Conservation (phyloP, 805 yeast species). For the Starmerella gropengiesseri region DNA sequence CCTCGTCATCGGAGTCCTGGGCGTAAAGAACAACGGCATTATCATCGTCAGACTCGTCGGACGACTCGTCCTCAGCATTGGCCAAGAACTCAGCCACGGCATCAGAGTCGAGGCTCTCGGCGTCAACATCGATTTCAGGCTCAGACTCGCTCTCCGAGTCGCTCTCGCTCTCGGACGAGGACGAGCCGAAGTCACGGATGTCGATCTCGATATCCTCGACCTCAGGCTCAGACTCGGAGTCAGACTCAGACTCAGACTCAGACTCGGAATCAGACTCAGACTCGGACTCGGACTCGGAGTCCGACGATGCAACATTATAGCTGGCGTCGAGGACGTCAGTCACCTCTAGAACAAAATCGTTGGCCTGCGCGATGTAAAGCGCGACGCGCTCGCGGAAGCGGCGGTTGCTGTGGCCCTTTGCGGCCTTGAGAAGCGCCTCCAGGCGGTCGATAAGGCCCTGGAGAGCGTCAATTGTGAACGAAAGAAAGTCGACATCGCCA, state of each 20-base stretch:
- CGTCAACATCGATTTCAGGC: conserved; percentile 18
- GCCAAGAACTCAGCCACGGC: conserved; percentile 22
- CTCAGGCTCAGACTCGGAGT: not conserved
- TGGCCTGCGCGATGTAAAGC: conserved; percentile 24
- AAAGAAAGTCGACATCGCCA: conserved; percentile 24
- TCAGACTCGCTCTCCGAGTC: conserved; percentile 6
- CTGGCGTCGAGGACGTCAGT: conserved; percentile 24
- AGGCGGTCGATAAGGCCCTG: conserved; percentile 24
- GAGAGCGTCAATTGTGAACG: conserved; percentile 20
- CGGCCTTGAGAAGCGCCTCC: conserved; percentile 22
- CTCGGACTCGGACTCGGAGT: conserved; percentile 15
- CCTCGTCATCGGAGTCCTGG: conserved; percentile 18
- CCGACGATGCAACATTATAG: conserved; percentile 17
- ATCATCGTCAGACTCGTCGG: conserved; percentile 14
- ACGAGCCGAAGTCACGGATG: no score
- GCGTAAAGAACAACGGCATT: conserved; percentile 11
- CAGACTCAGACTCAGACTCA: not conserved
- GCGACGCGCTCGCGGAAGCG: conserved; percentile 26
- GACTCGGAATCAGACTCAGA: conserved; percentile 11
- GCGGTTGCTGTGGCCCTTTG: conserved; percentile 22
- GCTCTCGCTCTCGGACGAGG: conserved; percentile 10
- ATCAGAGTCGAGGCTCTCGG: conserved; percentile 23
- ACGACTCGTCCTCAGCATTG: conserved; percentile 18
- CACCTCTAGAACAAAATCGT: conserved; percentile 21
- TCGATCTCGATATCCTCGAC: no score